phyloP scores from a whole-genome alignment of 108 stramenopile species.

The Fragilariopsis cylindrus region DNA sequence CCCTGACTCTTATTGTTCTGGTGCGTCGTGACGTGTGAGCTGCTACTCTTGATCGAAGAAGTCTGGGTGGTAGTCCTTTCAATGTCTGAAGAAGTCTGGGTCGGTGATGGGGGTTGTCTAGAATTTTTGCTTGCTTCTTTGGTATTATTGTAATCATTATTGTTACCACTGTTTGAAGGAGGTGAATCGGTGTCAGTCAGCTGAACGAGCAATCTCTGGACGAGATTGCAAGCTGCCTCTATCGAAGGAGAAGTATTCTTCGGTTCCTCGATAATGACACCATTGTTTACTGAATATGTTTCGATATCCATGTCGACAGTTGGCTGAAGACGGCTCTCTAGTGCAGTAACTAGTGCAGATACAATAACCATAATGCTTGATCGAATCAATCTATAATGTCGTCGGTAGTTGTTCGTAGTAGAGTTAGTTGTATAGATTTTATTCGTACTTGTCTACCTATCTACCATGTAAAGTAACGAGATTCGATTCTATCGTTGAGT shows the following conservation, averaged over 20 bases:
- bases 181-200: conserved; percentile 71
- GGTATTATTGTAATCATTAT: conserved; percentile 3
- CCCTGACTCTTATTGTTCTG: conserved; percentile 1
- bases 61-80: not conserved
- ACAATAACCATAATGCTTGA: too few relatives aligned
- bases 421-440: too few relatives aligned
- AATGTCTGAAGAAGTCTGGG: not conserved
- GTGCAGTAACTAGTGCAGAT: too few relatives aligned
- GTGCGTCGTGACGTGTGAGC: conserved; percentile 20
- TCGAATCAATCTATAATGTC: too few relatives aligned
- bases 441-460: too few relatives aligned
- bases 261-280: too few relatives aligned
- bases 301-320: too few relatives aligned
- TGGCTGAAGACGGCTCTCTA: too few relatives aligned
- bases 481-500: too few relatives aligned
- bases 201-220: conserved; percentile 63
- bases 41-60: conserved; percentile 4
- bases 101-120: conserved; percentile 1
- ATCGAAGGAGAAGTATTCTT: conserved; percentile 2
- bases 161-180: conserved; percentile 48
- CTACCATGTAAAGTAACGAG: too few relatives aligned
- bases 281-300: too few relatives aligned
- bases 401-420: too few relatives aligned
- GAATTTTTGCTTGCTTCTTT: not conserved
- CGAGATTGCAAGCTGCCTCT: conserved; percentile 38